These are phyloP conservation scores for Diutina rugosa DNA, from an alignment of 1,139 yeast species.

Conservation along the genomic window DNA sequence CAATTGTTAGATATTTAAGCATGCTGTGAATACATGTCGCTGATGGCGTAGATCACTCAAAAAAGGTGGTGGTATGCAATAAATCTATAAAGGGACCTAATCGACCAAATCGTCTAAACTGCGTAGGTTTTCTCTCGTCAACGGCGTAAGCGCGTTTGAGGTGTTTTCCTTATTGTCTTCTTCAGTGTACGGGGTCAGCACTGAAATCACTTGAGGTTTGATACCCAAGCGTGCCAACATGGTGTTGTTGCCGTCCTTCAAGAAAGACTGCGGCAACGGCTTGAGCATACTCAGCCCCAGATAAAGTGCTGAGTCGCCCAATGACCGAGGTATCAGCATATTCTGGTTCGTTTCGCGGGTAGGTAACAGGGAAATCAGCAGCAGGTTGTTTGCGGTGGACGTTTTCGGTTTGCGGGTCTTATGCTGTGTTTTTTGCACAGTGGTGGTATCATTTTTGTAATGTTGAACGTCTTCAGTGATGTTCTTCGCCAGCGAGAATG, in stretches of 20 bases:
- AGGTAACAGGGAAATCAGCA: neutral
- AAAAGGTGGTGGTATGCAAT: neutral
- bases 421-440: neutral
- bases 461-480: constrained; percentile 35
- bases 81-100: constrained; percentile 5
- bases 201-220: constrained; percentile 29
- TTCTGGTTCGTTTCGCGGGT: neutral
- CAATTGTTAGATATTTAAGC: constrained; percentile 12
- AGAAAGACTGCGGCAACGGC: neutral
- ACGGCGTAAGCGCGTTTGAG: constrained; percentile 8
- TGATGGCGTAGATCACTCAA: neutral
- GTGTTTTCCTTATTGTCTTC: constrained; percentile 9
- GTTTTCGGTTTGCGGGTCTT: neutral
- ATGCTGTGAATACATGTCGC: neutral
- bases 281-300: neutral
- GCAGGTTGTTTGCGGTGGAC: neutral
- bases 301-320: neutral
- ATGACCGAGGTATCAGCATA: neutral
- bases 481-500: constrained; percentile 41
- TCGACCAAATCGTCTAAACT: constrained; percentile 16
- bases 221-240: constrained; percentile 28
- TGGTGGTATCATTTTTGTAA: neutral
- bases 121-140: constrained; percentile 20
- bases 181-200: constrained; percentile 7
- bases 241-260: constrained; percentile 11